These are phyloP conservation scores for Acer saccharum DNA, from an alignment of 345 rosid species.

Conservation along the genomic window DNA sequence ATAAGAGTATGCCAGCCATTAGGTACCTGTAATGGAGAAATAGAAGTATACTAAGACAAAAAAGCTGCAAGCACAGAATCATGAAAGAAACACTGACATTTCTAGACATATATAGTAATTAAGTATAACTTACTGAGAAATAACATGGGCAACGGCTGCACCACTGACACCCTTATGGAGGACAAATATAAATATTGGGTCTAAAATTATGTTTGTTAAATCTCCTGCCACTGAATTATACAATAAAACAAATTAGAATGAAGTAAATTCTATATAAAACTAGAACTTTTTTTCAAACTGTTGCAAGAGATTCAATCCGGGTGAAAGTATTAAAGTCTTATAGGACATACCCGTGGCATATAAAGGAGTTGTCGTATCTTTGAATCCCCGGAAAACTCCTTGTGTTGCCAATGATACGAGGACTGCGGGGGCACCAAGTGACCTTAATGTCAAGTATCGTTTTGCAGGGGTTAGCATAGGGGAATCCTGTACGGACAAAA, in stretches of 20 bases:
- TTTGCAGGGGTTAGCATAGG: constrained; percentile 80
- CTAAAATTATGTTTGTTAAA: constrained; percentile 75
- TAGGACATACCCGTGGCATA: constrained; percentile 64
- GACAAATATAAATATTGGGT: constrained; percentile 73
- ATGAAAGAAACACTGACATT: neutral
- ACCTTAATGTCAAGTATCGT: constrained; percentile 71
- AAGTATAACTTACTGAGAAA: constrained; percentile 75
- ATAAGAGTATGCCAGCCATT: constrained; percentile 69
- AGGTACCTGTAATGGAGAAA: constrained; percentile 59
- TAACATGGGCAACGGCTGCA: constrained; percentile 93
- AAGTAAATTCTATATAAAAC: neutral
- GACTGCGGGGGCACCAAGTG: constrained; percentile 95
- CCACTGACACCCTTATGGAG: constrained; percentile 74
- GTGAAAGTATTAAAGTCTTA: neutral
- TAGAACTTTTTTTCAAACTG: neutral
- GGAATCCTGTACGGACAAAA: constrained; percentile 56
- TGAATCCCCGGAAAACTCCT: constrained; percentile 90
- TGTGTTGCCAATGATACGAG: constrained; percentile 87
- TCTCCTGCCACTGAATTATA: constrained; percentile 76
- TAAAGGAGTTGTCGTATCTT: constrained; percentile 83
- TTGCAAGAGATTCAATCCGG: neutral
- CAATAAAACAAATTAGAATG: constrained; percentile 23
- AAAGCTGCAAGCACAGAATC: neutral
- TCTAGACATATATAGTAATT: neutral
- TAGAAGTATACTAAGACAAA: neutral